Evolutionary conservation across 768 basidiomycete genomes (phyloP), one percentile per base, ranked within the genome.

Genomic region (Pholiota conissans): DNA sequence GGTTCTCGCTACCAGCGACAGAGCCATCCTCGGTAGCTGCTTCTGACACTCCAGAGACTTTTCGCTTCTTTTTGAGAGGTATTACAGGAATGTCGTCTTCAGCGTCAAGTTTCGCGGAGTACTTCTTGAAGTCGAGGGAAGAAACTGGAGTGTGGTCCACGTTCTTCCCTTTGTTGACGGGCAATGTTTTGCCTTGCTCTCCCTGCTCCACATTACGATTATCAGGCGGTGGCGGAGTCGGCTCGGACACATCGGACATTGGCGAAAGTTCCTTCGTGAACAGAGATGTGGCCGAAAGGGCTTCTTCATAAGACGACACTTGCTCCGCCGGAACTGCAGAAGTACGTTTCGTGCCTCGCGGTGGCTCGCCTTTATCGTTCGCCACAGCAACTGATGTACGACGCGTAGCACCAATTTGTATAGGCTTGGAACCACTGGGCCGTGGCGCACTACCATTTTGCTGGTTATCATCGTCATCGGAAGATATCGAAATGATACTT

Each of bases 31-130:
- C 40, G 26, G 48, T 55, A 3, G 49, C 26, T n/a, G 47, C 34
- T 18, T 49, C 24, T 13, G 53, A 52, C 18, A 29, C 26, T 2
- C 30, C 49, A 18, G 63, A 62, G 3, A 56, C 48, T 13, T 54
- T 55, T 24, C 56, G 54, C 39, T 51, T 55, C 39, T 54, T 55
- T 46, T 60, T 63, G 40, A 56, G 56, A 28, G 45, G 52, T 13
- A 65, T 47, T 28, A 65, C 52, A 5, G 64, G 62, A 5, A 56
- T 57, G 9, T 65, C 66, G 29, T 64, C 62, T n/a, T 64, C 67
- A 1, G 57, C 42, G 26, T 55, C 49, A 2, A 60, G 24, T n/a
- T 16, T 52, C 1, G 61, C 60, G 5, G 49, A 51, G 18, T 58
- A 55, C 30, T 60, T 61, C 40, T 60, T 48, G 26, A 62, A 20